Evolutionary conservation across 2,329 filamentous ascomycete genomes (phyloP).

Genomic region (Plenodomus tracheiphilus): DNA sequence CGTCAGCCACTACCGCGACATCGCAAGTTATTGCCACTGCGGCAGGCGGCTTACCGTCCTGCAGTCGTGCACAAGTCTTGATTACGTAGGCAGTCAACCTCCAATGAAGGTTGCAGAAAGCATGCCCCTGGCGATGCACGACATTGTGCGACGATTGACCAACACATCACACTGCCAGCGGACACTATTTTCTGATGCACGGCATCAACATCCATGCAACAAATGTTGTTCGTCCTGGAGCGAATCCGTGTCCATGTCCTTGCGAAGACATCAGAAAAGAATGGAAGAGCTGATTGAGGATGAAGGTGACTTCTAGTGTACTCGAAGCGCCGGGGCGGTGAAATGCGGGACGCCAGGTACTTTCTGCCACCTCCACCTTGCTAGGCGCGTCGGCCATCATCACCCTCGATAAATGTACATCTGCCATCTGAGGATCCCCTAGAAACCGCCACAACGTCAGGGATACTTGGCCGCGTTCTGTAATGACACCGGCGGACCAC

Average conservation of each 20-base stretch:
- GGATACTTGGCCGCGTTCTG: not conserved
- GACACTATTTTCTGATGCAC: constrained; percentile 14
- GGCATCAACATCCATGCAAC: constrained; percentile 9
- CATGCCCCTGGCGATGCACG: constrained; percentile 10
- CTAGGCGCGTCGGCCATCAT: constrained; percentile 27
- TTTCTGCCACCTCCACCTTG: constrained; percentile 28
- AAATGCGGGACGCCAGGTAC: constrained; percentile 15
- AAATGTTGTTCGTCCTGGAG: not conserved
- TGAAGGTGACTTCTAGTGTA: constrained; percentile 13
- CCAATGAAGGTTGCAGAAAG: constrained; percentile 5
- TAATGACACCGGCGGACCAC: not conserved
- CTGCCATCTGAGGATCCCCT: constrained; percentile 28
- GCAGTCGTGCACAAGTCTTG: not conserved
- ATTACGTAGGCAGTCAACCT: constrained; percentile 8
- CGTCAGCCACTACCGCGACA: constrained; percentile 18
- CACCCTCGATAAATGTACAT: constrained; percentile 32
- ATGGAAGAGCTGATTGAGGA: not conserved
- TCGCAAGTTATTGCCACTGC: not conserved
- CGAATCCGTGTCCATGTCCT: not conserved
- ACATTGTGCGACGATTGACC: constrained; percentile 9
- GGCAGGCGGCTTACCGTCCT: not conserved
- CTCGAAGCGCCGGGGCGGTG: constrained; percentile 31
- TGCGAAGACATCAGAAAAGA: constrained; percentile 11
- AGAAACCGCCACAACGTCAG: constrained; percentile 7
- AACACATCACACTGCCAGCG: constrained; percentile 11